These are phyloP conservation scores for Talaromyces wortmannii DNA, from an alignment of 495 filamentous ascomycete genomes.

Conservation along the genomic window DNA sequence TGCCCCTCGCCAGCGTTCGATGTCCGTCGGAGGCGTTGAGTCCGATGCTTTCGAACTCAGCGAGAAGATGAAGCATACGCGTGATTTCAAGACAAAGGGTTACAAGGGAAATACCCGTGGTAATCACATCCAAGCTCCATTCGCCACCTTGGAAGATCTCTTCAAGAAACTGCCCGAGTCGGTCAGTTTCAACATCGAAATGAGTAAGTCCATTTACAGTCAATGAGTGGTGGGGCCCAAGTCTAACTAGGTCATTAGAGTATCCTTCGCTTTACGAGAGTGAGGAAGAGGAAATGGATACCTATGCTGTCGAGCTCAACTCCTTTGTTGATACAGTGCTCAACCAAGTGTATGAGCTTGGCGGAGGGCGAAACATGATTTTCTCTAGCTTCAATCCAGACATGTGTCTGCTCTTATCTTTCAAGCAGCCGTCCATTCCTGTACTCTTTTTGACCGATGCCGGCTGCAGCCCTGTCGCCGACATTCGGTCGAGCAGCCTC, in stretches of 20 bases:
- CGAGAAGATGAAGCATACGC: constrained; percentile 95
- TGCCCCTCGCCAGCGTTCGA: constrained; percentile 38
- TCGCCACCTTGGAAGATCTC: constrained; percentile 90
- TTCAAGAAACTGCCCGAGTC: constrained; percentile 74
- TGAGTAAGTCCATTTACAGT: constrained; percentile 50
- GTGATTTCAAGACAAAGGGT: constrained; percentile 86
- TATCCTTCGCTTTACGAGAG: constrained; percentile 96
- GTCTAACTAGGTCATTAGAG: constrained; percentile 42
- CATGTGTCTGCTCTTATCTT: constrained; percentile 84
- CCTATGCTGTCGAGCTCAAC: constrained; percentile 94
- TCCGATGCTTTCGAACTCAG: constrained; percentile 54
- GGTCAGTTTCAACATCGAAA: constrained; percentile 96
- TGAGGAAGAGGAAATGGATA: constrained; percentile 95
- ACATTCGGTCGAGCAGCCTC: constrained; percentile 85
- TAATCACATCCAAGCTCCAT: constrained; percentile 87
- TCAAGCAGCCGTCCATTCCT: constrained; percentile 94
- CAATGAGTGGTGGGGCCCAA: constrained; percentile 13
- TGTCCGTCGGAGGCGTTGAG: constrained; percentile 50
- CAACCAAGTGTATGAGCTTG: constrained; percentile 73
- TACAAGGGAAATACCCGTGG: constrained; percentile 95
- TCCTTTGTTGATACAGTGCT: constrained; percentile 94
- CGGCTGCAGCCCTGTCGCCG: constrained; percentile 66
- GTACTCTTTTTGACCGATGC: constrained; percentile 92
- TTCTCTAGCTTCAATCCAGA: constrained; percentile 98
- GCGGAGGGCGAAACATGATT: constrained; percentile 72